Percentiles rank a stretch among this genome's conserved stretches.
Conservation (phyloP, 148 eudicot species). For the Rhododendron griersonianum region DNA sequence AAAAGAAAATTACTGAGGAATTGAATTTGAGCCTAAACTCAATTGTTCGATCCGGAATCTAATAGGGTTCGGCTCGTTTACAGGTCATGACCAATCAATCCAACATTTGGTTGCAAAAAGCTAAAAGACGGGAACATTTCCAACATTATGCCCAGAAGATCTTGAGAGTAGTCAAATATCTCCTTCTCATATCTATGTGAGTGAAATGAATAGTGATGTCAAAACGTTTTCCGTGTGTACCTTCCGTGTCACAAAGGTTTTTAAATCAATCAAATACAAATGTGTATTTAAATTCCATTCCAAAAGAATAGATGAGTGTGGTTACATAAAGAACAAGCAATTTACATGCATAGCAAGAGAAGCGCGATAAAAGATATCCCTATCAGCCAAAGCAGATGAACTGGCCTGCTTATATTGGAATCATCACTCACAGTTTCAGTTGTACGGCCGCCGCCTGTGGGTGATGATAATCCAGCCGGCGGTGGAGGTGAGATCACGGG, state of each 20-base stretch:
- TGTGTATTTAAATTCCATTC: not conserved
- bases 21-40: too few species aligned
- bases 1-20: too few species aligned
- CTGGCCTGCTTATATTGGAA: slow-evolving; percentile 12
- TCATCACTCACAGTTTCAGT: slow-evolving; percentile 24
- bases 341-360: slow-evolving; percentile 11
- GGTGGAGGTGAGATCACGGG: slow-evolving; percentile 82
- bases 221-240: not conserved
- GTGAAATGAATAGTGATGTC: not conserved
- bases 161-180: not conserved
- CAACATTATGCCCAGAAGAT: not conserved
- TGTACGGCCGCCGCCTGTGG: not conserved
- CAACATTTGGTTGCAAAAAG: not conserved
- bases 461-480: slow-evolving; percentile 44
- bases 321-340: not conserved
- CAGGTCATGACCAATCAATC: not conserved
- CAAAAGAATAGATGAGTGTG: not conserved
- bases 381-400: slow-evolving; percentile 26
- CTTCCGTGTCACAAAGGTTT: not conserved
- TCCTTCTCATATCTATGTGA: not conserved
- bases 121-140: not conserved
- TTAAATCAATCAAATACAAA: not conserved
- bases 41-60: not conserved
- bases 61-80: too few species aligned
- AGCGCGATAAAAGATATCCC: slow-evolving; percentile 22